Percentiles rank a stretch among this genome's conserved stretches.
These are phyloP conservation scores for Kurtzmaniella quercitrusa DNA, from an alignment of 1,139 yeast genomes.

Conservation along the genomic window DNA sequence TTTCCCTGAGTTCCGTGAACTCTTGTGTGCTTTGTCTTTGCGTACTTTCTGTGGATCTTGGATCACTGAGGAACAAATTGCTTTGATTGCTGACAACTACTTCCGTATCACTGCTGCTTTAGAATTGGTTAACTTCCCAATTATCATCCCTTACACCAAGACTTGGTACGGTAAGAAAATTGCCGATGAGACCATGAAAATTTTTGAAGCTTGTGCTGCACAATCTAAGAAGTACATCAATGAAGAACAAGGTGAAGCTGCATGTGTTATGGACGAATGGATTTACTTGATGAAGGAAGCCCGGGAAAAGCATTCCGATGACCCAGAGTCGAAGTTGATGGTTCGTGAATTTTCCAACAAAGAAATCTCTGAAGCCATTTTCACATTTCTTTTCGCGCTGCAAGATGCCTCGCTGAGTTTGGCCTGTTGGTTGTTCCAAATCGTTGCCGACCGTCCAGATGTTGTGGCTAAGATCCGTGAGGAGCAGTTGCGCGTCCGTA, in stretches of 20 bases:
- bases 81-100: constrained; percentile 85
- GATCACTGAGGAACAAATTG: constrained; percentile 85
- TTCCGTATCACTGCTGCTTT: constrained; percentile 89
- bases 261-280: constrained; percentile 96
- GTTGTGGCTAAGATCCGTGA: constrained; percentile 78
- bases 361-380: constrained; percentile 93
- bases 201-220: constrained; percentile 83
- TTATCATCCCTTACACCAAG: constrained; percentile 90
- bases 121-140: constrained; percentile 96
- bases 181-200: constrained; percentile 91
- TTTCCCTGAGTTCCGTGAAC: constrained; percentile 92
- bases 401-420: constrained; percentile 98
- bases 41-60: constrained; percentile 95
- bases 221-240: constrained; percentile 74
- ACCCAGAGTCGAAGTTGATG: constrained; percentile 49
- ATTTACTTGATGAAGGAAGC: constrained; percentile 79
- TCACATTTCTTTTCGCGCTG: constrained; percentile 94
- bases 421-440: constrained; percentile 97
- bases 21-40: constrained; percentile 89
- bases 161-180: constrained; percentile 96
- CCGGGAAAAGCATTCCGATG: constrained; percentile 45
- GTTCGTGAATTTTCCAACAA: constrained; percentile 83
- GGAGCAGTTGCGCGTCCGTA: constrained; percentile 83
- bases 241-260: constrained; percentile 71
- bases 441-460: constrained; percentile 93